Conservation (phyloP, 306 rosid genomes). For the Arachis hypogaea region DNA sequence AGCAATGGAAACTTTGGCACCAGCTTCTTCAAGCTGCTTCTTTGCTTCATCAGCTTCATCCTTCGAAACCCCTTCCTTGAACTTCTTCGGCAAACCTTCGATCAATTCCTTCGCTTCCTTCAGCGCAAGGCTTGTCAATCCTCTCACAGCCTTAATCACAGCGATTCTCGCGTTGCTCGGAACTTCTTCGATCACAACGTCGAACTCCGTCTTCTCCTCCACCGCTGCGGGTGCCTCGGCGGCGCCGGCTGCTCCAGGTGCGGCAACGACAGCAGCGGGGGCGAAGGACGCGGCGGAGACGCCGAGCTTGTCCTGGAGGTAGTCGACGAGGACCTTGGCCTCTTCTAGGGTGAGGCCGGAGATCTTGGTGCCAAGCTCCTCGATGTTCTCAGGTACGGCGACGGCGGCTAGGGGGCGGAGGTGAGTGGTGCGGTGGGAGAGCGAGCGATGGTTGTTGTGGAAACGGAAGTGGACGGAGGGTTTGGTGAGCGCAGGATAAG, state of each 20-base stretch:
- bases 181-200: constrained; percentile 85
- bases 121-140: constrained; percentile 79
- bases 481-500: constrained; percentile 43
- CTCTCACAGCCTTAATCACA: constrained; percentile 87
- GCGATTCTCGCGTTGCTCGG: constrained; percentile 81
- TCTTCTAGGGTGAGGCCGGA: constrained; percentile 77
- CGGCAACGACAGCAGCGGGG: constrained; percentile 61
- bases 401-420: constrained; percentile 72
- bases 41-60: constrained; percentile 94
- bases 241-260: constrained; percentile 36
- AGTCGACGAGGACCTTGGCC: constrained; percentile 79
- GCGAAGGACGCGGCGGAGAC: constrained; percentile 89
- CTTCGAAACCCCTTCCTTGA: constrained; percentile 73
- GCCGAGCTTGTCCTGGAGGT: constrained; percentile 91
- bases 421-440: constrained; percentile 52
- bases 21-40: constrained; percentile 94
- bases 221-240: constrained; percentile 31
- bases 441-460: constrained; percentile 47
- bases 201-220: constrained; percentile 98
- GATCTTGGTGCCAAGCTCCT: constrained; percentile 64
- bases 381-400: constrained; percentile 73
- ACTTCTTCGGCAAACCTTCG: constrained; percentile 93
- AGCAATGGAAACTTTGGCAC: constrained; percentile 78
- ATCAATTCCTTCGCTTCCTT: constrained; percentile 94
- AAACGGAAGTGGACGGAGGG: constrained; percentile 56